phyloP scores from a whole-genome alignment of 139 green algal genomes.

The Picochlorum costavermella region DNA sequence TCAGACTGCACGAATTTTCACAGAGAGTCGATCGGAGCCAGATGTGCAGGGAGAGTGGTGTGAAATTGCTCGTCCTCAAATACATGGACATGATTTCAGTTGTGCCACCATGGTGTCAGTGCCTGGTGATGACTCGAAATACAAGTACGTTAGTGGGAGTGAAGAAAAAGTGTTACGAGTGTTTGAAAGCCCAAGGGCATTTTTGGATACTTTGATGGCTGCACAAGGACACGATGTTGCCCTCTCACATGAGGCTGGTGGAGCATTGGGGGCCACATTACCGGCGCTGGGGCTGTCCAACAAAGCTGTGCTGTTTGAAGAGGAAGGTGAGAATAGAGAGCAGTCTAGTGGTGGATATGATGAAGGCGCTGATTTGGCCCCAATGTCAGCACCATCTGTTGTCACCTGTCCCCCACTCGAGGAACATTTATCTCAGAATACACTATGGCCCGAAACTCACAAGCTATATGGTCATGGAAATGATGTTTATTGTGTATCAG shows the following conservation, averaged over 20 bases:
- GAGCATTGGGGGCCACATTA: conserved; percentile 59
- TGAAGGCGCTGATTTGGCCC: conserved; percentile 70
- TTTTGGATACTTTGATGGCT: conserved; percentile 44
- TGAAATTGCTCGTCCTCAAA: conserved; percentile 84
- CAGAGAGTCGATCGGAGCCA: conserved; percentile 1
- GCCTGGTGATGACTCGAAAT: not conserved
- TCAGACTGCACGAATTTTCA: conserved; percentile 71
- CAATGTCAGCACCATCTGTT: conserved; percentile 45
- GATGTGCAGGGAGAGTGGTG: conserved; percentile 53
- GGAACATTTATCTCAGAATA: conserved; percentile 85
- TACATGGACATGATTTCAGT: conserved; percentile 94
- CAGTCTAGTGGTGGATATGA: conserved; percentile 26
- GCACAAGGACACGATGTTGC: conserved; percentile 11
- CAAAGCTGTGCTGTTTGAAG: conserved; percentile 55
- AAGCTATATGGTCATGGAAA: conserved; percentile 98
- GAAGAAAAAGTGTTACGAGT: conserved; percentile 96
- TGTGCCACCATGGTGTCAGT: conserved; percentile 38
- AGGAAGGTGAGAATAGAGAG: not conserved
- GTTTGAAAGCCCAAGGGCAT: conserved; percentile 72
- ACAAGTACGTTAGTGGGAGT: conserved; percentile 61
- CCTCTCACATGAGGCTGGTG: not conserved
- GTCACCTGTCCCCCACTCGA: conserved; percentile 70
- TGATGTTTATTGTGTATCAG: conserved; percentile 67
- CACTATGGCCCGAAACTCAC: conserved; percentile 79
- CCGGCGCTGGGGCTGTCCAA: conserved; percentile 89